A percentile compares a stretch with the other conserved stretches of the same genome.
Evolutionary conservation across 2,329 filamentous ascomycete genomes (phyloP).

Genomic region (Talaromyces sp.): DNA sequence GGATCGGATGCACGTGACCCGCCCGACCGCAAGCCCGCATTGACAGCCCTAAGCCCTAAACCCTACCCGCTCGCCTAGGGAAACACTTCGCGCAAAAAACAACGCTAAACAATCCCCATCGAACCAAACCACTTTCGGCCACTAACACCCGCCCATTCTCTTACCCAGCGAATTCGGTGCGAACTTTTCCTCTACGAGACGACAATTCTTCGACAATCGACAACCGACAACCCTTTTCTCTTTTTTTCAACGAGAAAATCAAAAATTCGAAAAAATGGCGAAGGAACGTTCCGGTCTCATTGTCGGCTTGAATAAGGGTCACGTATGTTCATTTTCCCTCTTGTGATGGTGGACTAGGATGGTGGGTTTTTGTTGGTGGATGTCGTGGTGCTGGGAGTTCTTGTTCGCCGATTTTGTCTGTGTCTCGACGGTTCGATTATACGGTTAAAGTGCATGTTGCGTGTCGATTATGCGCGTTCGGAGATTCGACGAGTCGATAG

Average conservation of each 20-base stretch:
- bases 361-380: not conserved
- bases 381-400: not conserved
- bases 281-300: constrained; percentile 54
- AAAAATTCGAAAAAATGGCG: constrained; percentile 45
- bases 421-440: not conserved
- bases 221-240: constrained; percentile 23
- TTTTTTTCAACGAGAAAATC: constrained; percentile 15
- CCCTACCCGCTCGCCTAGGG: constrained; percentile 37
- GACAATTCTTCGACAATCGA: constrained; percentile 18
- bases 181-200: constrained; percentile 6
- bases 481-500: no score
- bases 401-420: not conserved
- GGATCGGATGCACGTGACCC: constrained; percentile 7
- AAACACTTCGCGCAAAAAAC: constrained; percentile 6
- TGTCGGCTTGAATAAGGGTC: constrained; percentile 63
- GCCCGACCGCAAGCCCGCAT: not conserved
- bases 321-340: constrained; percentile 52
- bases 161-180: not conserved
- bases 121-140: constrained; percentile 30
- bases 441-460: not conserved
- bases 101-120: constrained; percentile 21
- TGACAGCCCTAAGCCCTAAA: constrained; percentile 36
- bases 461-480: not conserved
- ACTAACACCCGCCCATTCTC: not conserved
- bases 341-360: not conserved